A percentile compares a stretch with the other conserved stretches of the same genome.
These are phyloP conservation scores for Pisolithus orientalis DNA, from an alignment of 768 basidiomycete species.

Conservation along the genomic window DNA sequence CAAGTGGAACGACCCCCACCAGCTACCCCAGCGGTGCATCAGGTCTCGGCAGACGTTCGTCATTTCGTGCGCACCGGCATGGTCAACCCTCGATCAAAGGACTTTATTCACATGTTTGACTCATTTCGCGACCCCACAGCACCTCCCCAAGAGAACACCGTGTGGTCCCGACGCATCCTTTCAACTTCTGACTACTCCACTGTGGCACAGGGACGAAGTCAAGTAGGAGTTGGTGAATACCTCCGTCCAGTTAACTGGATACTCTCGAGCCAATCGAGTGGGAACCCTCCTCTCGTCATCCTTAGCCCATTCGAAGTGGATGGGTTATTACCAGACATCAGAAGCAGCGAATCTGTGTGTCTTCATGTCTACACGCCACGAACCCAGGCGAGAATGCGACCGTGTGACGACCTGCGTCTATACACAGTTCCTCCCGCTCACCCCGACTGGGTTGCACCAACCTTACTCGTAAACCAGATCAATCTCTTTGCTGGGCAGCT, in stretches of 20 bases:
- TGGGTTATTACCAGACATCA: not conserved
- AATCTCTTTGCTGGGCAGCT: conserved; percentile 30
- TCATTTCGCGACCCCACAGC: conserved; percentile 8
- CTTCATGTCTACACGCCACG: conserved; percentile 19
- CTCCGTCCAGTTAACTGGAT: conserved; percentile 28
- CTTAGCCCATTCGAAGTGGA: conserved; percentile 40
- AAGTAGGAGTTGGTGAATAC: conserved; percentile 7
- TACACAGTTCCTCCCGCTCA: conserved; percentile 24
- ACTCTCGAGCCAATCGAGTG: conserved; percentile 6
- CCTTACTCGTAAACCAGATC: conserved; percentile 13
- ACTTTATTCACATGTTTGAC: conserved; percentile 15
- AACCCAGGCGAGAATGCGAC: conserved; percentile 17
- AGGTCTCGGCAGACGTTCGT: conserved; percentile 14
- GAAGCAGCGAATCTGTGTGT: conserved; percentile 9
- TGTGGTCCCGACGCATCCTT: conserved; percentile 10
- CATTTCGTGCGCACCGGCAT: conserved; percentile 25
- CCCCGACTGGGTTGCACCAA: not conserved
- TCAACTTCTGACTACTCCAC: no score
- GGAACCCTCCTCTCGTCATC: conserved; percentile 22
- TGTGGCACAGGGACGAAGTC: not conserved
- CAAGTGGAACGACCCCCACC: conserved; percentile 32
- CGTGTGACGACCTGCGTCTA: conserved; percentile 28
- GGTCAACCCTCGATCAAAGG: conserved; percentile 8
- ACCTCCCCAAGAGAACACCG: conserved; percentile 11
- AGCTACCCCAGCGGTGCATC: conserved; percentile 17